Conservation (phyloP, 495 filamentous ascomycete genomes). For the Lasiosphaeria hispida region DNA sequence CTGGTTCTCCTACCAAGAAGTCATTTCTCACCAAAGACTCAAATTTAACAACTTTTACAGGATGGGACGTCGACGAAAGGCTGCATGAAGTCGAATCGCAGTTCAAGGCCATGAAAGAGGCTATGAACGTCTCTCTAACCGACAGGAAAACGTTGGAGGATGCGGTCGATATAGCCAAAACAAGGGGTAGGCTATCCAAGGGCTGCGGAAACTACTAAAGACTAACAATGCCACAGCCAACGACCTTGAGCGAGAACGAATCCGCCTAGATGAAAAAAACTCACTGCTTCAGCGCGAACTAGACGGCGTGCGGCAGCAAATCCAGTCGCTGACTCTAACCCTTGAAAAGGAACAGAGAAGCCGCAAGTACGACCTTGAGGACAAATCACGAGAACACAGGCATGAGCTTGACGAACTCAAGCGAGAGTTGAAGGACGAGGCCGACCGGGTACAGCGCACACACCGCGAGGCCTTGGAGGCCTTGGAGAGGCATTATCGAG, state of each 20-base stretch:
- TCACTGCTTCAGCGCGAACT: constrained; percentile 56
- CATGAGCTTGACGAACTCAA: constrained; percentile 37
- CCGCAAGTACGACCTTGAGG: constrained; percentile 41
- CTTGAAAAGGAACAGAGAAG: constrained; percentile 32
- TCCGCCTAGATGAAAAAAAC: constrained; percentile 57
- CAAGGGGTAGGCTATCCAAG: constrained; percentile 56
- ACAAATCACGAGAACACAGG: constrained; percentile 33
- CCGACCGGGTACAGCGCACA: constrained; percentile 25
- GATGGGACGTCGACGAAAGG: constrained; percentile 67
- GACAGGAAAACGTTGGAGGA: constrained; percentile 66
- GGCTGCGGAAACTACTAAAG: neutral
- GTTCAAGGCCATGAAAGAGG: constrained; percentile 57
- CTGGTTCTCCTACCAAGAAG: constrained; percentile 41
- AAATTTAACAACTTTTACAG: constrained; percentile 57
- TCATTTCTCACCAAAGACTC: constrained; percentile 70
- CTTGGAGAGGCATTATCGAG: constrained; percentile 31
- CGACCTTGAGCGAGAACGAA: constrained; percentile 62
- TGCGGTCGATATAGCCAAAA: constrained; percentile 65
- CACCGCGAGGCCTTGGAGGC: constrained; percentile 49
- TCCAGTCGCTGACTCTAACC: constrained; percentile 26
- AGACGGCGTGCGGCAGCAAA: constrained; percentile 50
- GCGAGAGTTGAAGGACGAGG: constrained; percentile 35
- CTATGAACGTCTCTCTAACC: constrained; percentile 59
- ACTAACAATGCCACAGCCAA: constrained; percentile 48
- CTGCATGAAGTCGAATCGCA: constrained; percentile 65